Percentiles rank a stretch among this genome's conserved stretches.
Evolutionary conservation across 1,139 yeast species (phyloP).

Genomic region (Nematodospora anomalae): DNA sequence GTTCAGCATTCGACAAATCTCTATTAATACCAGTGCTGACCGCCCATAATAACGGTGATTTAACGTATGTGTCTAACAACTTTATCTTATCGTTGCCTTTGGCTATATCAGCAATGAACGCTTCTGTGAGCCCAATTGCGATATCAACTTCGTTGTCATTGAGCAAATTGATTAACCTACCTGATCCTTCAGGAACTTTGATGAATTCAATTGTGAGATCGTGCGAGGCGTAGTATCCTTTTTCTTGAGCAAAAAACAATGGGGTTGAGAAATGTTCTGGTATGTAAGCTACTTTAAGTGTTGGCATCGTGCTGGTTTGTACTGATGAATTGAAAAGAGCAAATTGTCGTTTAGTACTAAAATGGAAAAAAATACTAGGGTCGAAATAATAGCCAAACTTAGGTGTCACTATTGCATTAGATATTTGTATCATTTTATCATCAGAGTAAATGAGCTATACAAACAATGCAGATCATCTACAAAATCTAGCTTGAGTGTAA

Average conservation of each 20-base stretch:
- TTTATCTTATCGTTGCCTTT: slow-evolving; percentile 65
- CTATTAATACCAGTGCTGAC: slow-evolving; percentile 73
- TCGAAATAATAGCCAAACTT: no score
- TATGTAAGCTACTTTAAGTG: slow-evolving; percentile 65
- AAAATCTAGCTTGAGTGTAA: no score
- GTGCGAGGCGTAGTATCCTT: slow-evolving; percentile 52
- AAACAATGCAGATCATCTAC: no score
- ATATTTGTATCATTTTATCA: slow-evolving; percentile 18
- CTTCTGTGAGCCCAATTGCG: slow-evolving; percentile 89
- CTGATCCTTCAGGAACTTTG: slow-evolving; percentile 85
- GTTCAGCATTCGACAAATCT: slow-evolving; percentile 47
- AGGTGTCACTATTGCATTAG: no score
- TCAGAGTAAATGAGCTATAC: no score
- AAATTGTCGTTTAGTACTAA: no score
- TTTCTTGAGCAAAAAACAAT: slow-evolving; percentile 63
- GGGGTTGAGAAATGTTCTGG: slow-evolving; percentile 95
- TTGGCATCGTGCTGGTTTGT: slow-evolving; percentile 4
- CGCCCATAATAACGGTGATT: slow-evolving; percentile 89
- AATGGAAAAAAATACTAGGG: no score
- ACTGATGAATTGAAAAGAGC: no score
- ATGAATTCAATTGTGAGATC: slow-evolving; percentile 59
- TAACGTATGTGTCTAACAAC: slow-evolving; percentile 77
- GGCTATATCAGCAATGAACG: slow-evolving; percentile 79
- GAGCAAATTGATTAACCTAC: slow-evolving; percentile 76
- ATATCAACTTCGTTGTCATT: slow-evolving; percentile 65